phyloP scores from a whole-genome alignment of 1,284 basidiomycete species.

The Microstroma glucosiphilum region DNA sequence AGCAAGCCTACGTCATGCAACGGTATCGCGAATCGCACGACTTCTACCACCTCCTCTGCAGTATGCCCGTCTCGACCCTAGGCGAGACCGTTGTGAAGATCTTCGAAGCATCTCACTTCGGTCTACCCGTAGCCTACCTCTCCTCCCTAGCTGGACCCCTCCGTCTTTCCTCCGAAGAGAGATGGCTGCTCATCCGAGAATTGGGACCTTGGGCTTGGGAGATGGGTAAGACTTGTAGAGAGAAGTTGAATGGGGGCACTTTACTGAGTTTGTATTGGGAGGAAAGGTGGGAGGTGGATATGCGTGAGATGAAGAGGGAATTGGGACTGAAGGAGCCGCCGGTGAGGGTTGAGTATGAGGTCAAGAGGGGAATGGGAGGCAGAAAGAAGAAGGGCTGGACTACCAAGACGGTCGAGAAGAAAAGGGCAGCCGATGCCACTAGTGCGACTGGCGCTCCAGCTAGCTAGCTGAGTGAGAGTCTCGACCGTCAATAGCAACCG shows the following conservation, averaged over 20 bases:
- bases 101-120: constrained; percentile 88
- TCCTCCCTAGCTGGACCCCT: constrained; percentile 66
- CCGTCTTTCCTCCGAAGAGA: constrained; percentile 25
- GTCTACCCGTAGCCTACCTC: constrained; percentile 78
- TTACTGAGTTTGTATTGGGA: constrained; percentile 94
- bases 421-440: background rate
- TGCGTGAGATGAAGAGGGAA: constrained; percentile 71
- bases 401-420: constrained; percentile 2
- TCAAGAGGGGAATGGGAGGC: constrained; percentile 12
- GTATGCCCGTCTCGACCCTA: constrained; percentile 79
- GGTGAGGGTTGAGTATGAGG: constrained; percentile 31
- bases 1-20: constrained; percentile 72
- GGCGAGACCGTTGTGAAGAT: constrained; percentile 94
- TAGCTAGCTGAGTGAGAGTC: too few relatives aligned
- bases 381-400: constrained; percentile 1
- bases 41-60: constrained; percentile 84
- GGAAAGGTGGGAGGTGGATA: constrained; percentile 76
- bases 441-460: too few relatives aligned
- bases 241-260: constrained; percentile 9
- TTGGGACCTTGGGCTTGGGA: constrained; percentile 14
- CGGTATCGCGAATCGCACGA: constrained; percentile 94
- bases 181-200: constrained; percentile 9
- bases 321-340: constrained; percentile 60
- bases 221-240: constrained; percentile 6
- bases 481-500: too few relatives aligned